Evolutionary conservation across 164 flowering plant species (phyloP).

Genomic region (Vitis amurensis): DNA sequence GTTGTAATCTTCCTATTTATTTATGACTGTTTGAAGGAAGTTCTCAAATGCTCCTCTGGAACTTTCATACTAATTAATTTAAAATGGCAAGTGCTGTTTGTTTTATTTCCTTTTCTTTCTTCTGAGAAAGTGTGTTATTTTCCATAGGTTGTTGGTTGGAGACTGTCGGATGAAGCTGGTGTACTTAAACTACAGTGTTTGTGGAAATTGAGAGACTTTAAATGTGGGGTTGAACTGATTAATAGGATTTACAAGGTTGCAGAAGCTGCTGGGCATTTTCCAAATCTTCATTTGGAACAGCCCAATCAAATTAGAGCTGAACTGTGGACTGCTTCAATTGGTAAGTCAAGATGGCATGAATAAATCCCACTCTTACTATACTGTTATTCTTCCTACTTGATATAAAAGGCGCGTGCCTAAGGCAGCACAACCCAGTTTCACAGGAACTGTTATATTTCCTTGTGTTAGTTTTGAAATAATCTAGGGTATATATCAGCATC

Average conservation of each 20-base stretch:
- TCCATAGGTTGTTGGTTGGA: slow-evolving; percentile 88
- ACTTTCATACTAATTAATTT: not conserved
- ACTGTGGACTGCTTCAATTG: slow-evolving; percentile 76
- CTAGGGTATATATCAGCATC: too few relatives aligned
- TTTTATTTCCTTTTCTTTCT: not conserved
- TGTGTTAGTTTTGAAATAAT: too few relatives aligned
- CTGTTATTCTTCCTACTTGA: not conserved
- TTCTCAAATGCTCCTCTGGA: not conserved
- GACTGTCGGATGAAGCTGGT: slow-evolving; percentile 57
- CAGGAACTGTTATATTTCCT: too few relatives aligned
- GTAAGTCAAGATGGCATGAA: slow-evolving; percentile 28
- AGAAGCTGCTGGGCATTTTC: slow-evolving; percentile 66
- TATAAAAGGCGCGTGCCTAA: too few relatives aligned
- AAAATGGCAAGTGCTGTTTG: not conserved
- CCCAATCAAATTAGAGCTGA: slow-evolving; percentile 81
- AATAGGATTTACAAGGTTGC: slow-evolving; percentile 57
- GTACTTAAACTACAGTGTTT: slow-evolving; percentile 62
- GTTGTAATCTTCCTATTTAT: not conserved
- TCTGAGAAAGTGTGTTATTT: not conserved
- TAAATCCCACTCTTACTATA: not conserved
- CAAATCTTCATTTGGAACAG: slow-evolving; percentile 65
- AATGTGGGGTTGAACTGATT: slow-evolving; percentile 70
- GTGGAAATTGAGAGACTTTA: slow-evolving; percentile 81
- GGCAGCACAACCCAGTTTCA: too few relatives aligned
- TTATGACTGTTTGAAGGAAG: not conserved